A percentile compares a stretch with the other conserved stretches of the same genome.
Conservation (phyloP, 495 filamentous ascomycete genomes). For the Pyrenula aspistea region DNA sequence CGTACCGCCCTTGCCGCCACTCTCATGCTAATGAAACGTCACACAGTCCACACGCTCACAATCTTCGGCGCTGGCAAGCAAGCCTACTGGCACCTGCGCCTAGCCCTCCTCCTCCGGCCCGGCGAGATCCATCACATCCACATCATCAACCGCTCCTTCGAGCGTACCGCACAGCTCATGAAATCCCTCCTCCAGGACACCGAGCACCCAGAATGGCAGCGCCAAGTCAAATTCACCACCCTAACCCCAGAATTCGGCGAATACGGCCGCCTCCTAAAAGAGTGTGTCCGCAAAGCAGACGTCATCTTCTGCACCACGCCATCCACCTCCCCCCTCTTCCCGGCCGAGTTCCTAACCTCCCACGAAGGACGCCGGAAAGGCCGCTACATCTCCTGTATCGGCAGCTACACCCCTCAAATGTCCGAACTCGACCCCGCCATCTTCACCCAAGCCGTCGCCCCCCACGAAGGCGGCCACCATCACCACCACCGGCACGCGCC, state of each 20-base stretch:
- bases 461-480: slow-evolving; percentile 28
- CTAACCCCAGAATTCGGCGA: slow-evolving; percentile 62
- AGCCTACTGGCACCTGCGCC: slow-evolving; percentile 86
- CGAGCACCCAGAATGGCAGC: slow-evolving; percentile 35
- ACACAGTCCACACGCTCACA: slow-evolving; percentile 54
- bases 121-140: slow-evolving; percentile 61
- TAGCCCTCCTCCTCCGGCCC: slow-evolving; percentile 64
- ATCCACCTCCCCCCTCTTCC: slow-evolving; percentile 46
- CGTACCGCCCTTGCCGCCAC: slow-evolving; percentile 77
- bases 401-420: slow-evolving; percentile 78
- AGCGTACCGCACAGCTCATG: slow-evolving; percentile 38
- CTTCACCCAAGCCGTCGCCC: slow-evolving; percentile 51
- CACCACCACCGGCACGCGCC: slow-evolving; percentile 62
- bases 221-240: slow-evolving; percentile 56
- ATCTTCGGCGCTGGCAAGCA: slow-evolving; percentile 88
- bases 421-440: slow-evolving; percentile 70
- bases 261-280: slow-evolving; percentile 51
- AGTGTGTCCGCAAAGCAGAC: slow-evolving; percentile 55
- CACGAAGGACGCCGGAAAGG: slow-evolving; percentile 62
- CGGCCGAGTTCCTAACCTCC: slow-evolving; percentile 48
- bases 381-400: slow-evolving; percentile 68
- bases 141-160: slow-evolving; percentile 67
- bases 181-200: slow-evolving; percentile 39
- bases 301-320: slow-evolving; percentile 78
- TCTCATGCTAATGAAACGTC: slow-evolving; percentile 60